Conservation (phyloP, 176 grass and related monocot species). For the Phoenix dactylifera region DNA sequence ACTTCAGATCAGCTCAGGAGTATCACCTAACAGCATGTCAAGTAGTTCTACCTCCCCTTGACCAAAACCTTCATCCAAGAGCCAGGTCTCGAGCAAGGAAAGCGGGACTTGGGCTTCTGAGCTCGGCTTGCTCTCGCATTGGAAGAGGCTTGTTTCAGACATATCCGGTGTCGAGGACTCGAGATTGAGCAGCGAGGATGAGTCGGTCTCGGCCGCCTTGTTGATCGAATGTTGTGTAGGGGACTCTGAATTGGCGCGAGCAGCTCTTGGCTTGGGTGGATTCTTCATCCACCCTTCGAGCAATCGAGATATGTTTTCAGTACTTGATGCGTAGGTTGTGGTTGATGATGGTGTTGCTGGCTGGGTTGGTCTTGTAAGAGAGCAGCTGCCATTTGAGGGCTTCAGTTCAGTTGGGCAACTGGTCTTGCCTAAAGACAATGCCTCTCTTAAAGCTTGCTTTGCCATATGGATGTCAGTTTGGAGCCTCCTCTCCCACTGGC, state of each 20-base stretch:
- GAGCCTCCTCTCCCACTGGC: conserved; percentile 88
- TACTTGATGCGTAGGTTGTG: conserved; percentile 71
- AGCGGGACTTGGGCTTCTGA: conserved; percentile 27
- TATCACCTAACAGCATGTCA: conserved; percentile 59
- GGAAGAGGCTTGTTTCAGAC: conserved; percentile 16
- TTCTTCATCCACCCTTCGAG: conserved; percentile 72
- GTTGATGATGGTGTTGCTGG: conserved; percentile 6
- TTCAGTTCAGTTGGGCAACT: not conserved
- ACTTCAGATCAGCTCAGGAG: conserved; percentile 60
- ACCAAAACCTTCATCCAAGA: conserved; percentile 71
- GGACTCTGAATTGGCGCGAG: conserved; percentile 13
- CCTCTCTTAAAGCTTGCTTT: conserved; percentile 68
- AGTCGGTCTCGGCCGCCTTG: conserved; percentile 31
- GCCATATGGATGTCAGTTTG: conserved; percentile 96
- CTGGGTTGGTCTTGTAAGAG: not conserved
- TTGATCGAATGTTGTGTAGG: conserved; percentile 11
- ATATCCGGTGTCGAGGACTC: conserved; percentile 26
- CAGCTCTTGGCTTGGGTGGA: conserved; percentile 2
- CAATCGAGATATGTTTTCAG: conserved; percentile 78
- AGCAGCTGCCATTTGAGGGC: not conserved
- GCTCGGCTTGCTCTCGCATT: not conserved
- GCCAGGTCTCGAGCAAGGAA: conserved; percentile 82
- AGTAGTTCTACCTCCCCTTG: conserved; percentile 53
- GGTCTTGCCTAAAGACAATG: conserved; percentile 53
- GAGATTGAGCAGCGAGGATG: conserved; percentile 20